Conservation (phyloP, 2,329 filamentous ascomycete species). For the Aspergillus luchuensis region DNA sequence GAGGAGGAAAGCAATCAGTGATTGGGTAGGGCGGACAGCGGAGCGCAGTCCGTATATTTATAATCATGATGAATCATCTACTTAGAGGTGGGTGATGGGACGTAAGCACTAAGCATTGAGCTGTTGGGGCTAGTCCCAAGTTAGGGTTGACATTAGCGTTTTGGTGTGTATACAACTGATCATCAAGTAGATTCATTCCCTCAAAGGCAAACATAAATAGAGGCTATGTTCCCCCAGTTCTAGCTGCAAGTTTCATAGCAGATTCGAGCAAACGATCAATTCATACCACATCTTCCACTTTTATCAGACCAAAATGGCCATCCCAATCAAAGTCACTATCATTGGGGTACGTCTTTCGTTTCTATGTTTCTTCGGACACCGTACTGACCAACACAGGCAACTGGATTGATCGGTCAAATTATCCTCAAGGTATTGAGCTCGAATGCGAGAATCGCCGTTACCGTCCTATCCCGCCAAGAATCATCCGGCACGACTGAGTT, state of each 20-base stretch:
- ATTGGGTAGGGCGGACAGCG: constrained; percentile 16
- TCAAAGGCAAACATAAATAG: neutral
- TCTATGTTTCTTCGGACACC: neutral
- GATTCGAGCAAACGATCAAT: neutral
- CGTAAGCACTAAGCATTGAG: neutral
- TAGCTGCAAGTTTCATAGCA: neutral
- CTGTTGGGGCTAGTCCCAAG: neutral
- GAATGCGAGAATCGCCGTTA: constrained; percentile 23
- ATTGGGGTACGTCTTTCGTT: constrained; percentile 19
- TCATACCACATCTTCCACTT: too few species aligned
- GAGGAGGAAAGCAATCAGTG: neutral
- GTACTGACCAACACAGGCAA: constrained; percentile 20
- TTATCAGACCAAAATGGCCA: constrained; percentile 9
- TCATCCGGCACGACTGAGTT: constrained; percentile 20
- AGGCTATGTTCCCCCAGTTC: neutral
- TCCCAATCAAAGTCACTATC: constrained; percentile 18
- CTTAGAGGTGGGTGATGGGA: neutral
- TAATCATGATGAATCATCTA: neutral
- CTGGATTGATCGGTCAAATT: constrained; percentile 27
- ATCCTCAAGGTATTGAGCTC: constrained; percentile 23
- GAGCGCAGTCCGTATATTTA: constrained; percentile 11
- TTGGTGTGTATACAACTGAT: neutral
- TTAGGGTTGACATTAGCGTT: neutral
- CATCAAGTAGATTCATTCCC: neutral
- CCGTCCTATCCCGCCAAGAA: constrained; percentile 28